Base-by-base conservation (phyloP, 2,329 filamentous ascomycete species). In the Teratosphaeria gauchensis region DNA sequence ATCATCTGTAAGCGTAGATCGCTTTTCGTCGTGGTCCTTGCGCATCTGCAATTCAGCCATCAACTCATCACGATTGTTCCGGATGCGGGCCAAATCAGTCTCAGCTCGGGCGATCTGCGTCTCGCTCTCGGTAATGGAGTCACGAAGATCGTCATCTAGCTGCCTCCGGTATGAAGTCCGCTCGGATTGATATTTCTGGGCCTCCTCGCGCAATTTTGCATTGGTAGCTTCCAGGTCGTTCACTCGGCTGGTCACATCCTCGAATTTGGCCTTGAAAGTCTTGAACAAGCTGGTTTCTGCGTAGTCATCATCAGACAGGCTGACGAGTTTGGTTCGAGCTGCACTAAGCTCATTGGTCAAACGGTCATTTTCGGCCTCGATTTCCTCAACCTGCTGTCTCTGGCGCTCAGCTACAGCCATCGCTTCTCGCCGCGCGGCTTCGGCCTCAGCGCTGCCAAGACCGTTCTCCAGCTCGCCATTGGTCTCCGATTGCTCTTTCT, bases 241-340 rank as follows among this genome's bases (percentile, higher is more conserved):
- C 68, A 96, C 86, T 42, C 90, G 86, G 72, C 90, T 92, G 65
- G 96, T 90, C 8, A 95, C 83, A 66, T 97, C 92, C 69, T 97
- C 94, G 67, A 95, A 89, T 68, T 96, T 90, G 28, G 82, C 83
- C 75, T 92, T 95, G 69, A 96, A 82, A 62, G 89, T 85, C 75
- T 96, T 97, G 81, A 96, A 99, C 2, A 96, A 81, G 67, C 96
- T 91, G 4, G 91, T 96, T 59, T 90, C 86, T 48, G 91, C 86
- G 70, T 95, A 97, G 67, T 99, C 94, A 62, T 99, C 94, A 68
- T 99, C 94, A 0, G 89, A 88, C 52, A 92, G 78, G 58, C 83
- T 86, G 14, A 89, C 85, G 54, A 89, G 79, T 71, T 82, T 83
- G 16, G 81, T 74, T 61, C 79, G 91, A 35, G 92, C 76, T 4